Evolutionary conservation across 2,329 filamentous ascomycete genomes (phyloP), one percentile per base, ranked within the genome.

Genomic region (Fusarium buxicola): DNA sequence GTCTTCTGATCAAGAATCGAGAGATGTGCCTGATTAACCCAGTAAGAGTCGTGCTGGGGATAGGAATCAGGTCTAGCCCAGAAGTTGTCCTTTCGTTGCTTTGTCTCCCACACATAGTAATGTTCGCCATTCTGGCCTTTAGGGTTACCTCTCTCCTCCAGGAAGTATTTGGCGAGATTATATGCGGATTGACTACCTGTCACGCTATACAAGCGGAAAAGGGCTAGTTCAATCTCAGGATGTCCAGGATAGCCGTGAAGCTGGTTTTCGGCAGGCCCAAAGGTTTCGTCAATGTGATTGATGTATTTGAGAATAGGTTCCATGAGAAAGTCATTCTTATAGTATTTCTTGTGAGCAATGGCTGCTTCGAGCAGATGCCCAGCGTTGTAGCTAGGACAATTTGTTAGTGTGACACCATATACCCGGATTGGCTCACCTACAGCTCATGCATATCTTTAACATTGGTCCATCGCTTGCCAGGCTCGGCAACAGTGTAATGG

Each of bases 331-430:
- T 82, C 74, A 59, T 85, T 86, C 32, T 79, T 75, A 66, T 84
- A 86, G 39, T 81, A 76, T 5, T 80, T 72, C 21, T 79, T 72
- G 58, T 88, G 85, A 0, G 85, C 84, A 3, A 88, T 72, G 2
- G 85, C 85, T 1, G 81, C 86, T 71, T 89, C 86, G 44, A 88
- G 86, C 11, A 89, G 72, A 70, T 89, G 86, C 1, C 86, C 86
- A 8, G 81, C 82, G 60, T 87, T 87, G 68, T 87, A 87, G 55
- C 82, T 63, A 32, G 7, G 1, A 11, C 11, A 5, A 25, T 2
- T 6, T 2, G 35, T 51, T 25, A 25, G 13, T 3, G 7, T 32
- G 39, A 8, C 13, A 7, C 30, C 31, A 40, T 31, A 6, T 7
- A 8, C 7, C 21, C 15, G 13, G 32, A 4, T 25, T 3, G 0